Base-by-base conservation (phyloP, 192 early-diverging fungal species). In the Gryganskiella cystojenkinii region DNA sequence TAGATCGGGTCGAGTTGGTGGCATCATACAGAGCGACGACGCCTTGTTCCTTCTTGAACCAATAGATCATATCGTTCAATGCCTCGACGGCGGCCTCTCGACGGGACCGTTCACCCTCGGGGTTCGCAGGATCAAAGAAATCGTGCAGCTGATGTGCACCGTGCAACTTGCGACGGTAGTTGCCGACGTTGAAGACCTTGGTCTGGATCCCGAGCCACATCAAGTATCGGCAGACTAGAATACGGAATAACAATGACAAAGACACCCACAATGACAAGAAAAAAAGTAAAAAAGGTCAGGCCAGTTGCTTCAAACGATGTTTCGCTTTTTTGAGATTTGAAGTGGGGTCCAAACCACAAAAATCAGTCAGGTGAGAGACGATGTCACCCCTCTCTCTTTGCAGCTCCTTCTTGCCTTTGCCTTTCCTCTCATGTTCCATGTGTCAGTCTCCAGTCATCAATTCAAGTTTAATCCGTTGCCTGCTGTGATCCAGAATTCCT, bases 21-120 rank as follows among this genome's bases (percentile, higher is more conserved):
- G 97, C 98, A 79, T 99, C 98, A 70, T 98, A 99, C n/a, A 99
- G 83, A 0, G 95, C 97, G 27, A 99, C 94, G 24, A 92, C 89
- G 25, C 90, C 93, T 33, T 90, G 82, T 28, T 93, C 90, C 62
- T 89, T 86, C 55, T 91, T 87, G 64, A 98, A 94, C 96, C 96
- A 99, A 49, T 70, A 71, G 34, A 98, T 83, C 95, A 99, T 95
- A 79, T 99, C 96, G 10, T 89, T 85, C 34, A 99, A 82, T 31
- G 98, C 98, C 61, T 88, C 79, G 17, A 82, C 74, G 3, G 98
- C 96, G 30, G 95, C 93, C 58, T 94, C 85, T 24, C 87, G 86
- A 44, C 98, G 91, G 64, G 88, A 87, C 47, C 86, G 83, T 58
- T 88, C 89, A 17, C 88, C 90, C 42, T 89, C 88, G 4, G 80